Conservation (phyloP, 108 stramenopile genomes). For the Cyclotella cryptica region DNA sequence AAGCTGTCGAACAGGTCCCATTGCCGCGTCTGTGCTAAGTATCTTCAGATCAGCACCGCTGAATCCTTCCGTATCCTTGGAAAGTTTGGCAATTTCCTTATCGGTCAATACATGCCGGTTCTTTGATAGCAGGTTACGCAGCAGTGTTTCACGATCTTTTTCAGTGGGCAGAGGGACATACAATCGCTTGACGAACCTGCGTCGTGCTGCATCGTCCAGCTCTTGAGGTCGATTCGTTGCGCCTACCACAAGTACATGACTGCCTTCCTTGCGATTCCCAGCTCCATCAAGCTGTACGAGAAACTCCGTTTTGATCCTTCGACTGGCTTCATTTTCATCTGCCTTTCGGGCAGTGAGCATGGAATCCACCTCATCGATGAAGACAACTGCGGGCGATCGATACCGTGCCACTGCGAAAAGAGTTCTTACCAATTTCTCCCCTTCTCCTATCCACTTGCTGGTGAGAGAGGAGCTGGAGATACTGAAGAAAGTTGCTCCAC, state of each 20-base stretch:
- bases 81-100: slow-evolving; percentile 72
- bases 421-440: slow-evolving; percentile 97
- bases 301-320: slow-evolving; percentile 95
- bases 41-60: slow-evolving; percentile 70
- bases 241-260: slow-evolving; percentile 94
- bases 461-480: slow-evolving; percentile 98
- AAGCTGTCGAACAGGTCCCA: slow-evolving; percentile 74
- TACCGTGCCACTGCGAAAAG: slow-evolving; percentile 97
- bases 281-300: slow-evolving; percentile 94
- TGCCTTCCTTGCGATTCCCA: slow-evolving; percentile 72
- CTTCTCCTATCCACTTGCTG: slow-evolving; percentile 99
- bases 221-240: slow-evolving; percentile 99
- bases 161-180: slow-evolving; percentile 97
- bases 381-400: slow-evolving; percentile 92
- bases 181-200: slow-evolving; percentile 90
- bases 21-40: slow-evolving; percentile 77
- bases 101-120: slow-evolving; percentile 81
- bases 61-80: slow-evolving; percentile 71
- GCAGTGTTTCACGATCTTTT: slow-evolving; percentile 73
- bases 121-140: slow-evolving; percentile 83
- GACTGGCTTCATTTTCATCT: slow-evolving; percentile 95
- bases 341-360: slow-evolving; percentile 91
- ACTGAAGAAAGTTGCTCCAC: slow-evolving; percentile 97
- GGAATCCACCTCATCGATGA: slow-evolving; percentile 96
- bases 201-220: slow-evolving; percentile 98